Base-by-base conservation (phyloP, 441 rosid species). In the Melastoma candidum region DNA sequence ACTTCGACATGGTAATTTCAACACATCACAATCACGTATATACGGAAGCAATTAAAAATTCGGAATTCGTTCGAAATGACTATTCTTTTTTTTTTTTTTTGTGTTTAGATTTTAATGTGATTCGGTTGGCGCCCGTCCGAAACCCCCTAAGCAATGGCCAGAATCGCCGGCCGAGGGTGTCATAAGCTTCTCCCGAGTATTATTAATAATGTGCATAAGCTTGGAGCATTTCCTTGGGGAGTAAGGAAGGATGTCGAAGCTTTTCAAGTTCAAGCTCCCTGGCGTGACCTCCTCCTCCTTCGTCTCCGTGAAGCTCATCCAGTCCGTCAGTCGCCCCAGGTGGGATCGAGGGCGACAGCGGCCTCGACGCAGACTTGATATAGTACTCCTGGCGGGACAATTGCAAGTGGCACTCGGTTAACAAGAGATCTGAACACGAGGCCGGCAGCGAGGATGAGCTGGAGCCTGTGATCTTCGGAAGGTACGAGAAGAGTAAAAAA, bases 191-290 rank as follows among this genome's bases (percentile, higher is more conserved):
- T 32, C 41, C 22, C 41, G 7, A 29, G 8, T 32, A 6, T 6
- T 4, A 32, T 32, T 4, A 32, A 32, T 32, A 17, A 17, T 17
- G 22, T 32, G 41, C 41, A 32, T 6, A 6, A 29, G 22, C 7
- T 29, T 29, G 5, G 36, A 32, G 41, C 41, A 32, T 10, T 10
- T 32, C 25, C 24, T 12, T 32, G 44, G 13, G 10, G 25, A 14
- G 9, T 12, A n/a, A 32, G 7, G 43, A n/a, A 12, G 7, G n/a
- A 52, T 52, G 56, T 43, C 56, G 7, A 52, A 52, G 41, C 26
- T 44, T 25, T 52, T 52, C 56, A 32, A 36, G 56, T 26, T 52
- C 26, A 36, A 44, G 24, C 12, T 52, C 56, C 22, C 56, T 25
- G 44, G 56, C n/a, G 4, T 17, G 41, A 32, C 8, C 6, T 32